Evolutionary conservation across 148 eudicot genomes (phyloP).

Genomic region (Rhododendron ferrugineum): DNA sequence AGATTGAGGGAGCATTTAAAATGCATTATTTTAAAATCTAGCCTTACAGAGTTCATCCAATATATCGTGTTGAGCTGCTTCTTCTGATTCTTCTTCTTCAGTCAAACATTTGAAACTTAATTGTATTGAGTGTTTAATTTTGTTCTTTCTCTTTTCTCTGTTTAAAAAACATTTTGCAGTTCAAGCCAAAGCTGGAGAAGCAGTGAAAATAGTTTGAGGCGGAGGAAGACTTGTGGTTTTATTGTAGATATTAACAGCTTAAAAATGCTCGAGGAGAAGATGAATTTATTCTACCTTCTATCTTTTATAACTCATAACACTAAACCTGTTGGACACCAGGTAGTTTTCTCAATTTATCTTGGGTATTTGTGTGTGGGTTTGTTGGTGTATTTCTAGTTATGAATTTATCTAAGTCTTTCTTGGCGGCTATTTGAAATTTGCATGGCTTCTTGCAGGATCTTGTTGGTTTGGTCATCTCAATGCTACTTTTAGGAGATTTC

Average conservation of each 20-base stretch:
- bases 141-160: background rate
- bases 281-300: constrained; percentile 61
- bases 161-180: constrained; percentile 16
- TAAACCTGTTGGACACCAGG: constrained; percentile 98
- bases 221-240: constrained; percentile 48
- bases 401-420: background rate
- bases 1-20: background rate
- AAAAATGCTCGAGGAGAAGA: constrained; percentile 61
- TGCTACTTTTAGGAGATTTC: constrained; percentile 86
- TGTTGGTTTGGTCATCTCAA: constrained; percentile 93
- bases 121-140: background rate
- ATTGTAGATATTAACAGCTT: constrained; percentile 62
- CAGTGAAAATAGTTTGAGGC: constrained; percentile 34
- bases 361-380: background rate
- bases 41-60: background rate
- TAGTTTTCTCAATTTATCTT: constrained; percentile 15
- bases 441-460: constrained; percentile 75
- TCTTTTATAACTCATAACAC: constrained; percentile 86
- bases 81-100: background rate
- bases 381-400: background rate
- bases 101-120: background rate
- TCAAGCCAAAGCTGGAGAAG: constrained; percentile 24
- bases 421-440: constrained; percentile 1
- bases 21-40: background rate
- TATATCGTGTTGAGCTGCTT: background rate